Base-by-base conservation (phyloP, 1,284 basidiomycete genomes). In the Pascua guehoae region DNA sequence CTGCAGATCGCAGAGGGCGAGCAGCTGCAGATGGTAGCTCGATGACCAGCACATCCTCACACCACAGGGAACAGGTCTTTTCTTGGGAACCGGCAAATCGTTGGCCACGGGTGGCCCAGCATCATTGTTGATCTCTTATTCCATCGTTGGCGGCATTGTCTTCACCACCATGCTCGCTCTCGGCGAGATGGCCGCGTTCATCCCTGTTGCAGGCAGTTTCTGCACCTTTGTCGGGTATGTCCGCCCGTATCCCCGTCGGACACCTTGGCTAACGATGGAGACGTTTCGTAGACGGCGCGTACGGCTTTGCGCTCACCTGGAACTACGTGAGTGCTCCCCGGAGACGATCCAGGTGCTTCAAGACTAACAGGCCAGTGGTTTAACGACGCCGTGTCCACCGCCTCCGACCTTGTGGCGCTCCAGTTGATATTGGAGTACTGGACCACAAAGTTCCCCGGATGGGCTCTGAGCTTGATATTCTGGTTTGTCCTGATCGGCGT, bases 231-330 rank as follows among this genome's bases (percentile, higher is more conserved):
- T 89, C n/a, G 55, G 58, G 49, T 56, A 18, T 47, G 58, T 53
- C 4, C 5, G n/a, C 16, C 4, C 37, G 8, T 10, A 12, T 15
- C 16, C 14, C n/a, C n/a, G n/a, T n/a, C n/a, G n/a, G n/a, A n/a
- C n/a, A n/a, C n/a, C 14, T 45, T 4, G 32, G 7, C 17, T 18
- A 39, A 37, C 53, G 7, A 14, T 38, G 8, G 45, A 53, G 52
- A 16, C 58, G 62, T 12, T 63, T 57, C 49, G 51, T 54, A 3
- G 85, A 90, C 69, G 85, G 86, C 8, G 86, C 89, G 0, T 81
- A 91, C 60, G 86, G 86, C 1, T 90, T 91, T 68, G 83, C 88
- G 11, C 84, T 88, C 83, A 88, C 88, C 54, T 91, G 87, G 86
- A 86, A 88, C 69, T 89, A 89, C 70, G 47, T 44, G 51, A 41